phyloP scores from a whole-genome alignment of 441 rosid species.

The Raphanus hybrid region DNA sequence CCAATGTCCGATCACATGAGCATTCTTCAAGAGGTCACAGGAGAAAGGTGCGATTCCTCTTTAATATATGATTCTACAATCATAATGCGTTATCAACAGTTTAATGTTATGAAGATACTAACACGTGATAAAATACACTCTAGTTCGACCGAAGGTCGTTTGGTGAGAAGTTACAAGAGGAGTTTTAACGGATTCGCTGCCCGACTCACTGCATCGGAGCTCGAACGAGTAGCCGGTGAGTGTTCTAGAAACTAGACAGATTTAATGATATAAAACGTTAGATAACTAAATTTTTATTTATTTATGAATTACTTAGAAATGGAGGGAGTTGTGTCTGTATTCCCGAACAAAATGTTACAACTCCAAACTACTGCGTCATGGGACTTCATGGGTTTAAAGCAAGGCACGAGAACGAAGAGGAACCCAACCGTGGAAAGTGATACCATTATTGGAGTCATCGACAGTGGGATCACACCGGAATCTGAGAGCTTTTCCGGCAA shows the following conservation, averaged over 20 bases:
- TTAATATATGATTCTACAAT: background rate
- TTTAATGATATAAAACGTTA: background rate
- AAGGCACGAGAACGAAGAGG: conserved; percentile 1
- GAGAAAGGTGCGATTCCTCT: conserved; percentile 37
- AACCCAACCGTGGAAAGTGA: conserved; percentile 40
- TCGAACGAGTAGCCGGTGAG: background rate
- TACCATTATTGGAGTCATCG: conserved; percentile 48
- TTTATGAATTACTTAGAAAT: conserved; percentile 36
- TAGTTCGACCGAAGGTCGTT: conserved; percentile 37
- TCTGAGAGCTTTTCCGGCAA: conserved; percentile 47
- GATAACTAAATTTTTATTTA: background rate
- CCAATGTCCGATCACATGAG: conserved; percentile 46
- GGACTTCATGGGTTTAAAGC: conserved; percentile 55
- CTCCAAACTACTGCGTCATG: conserved; percentile 61
- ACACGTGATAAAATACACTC: background rate
- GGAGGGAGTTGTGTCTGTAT: conserved; percentile 53
- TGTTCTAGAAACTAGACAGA: background rate
- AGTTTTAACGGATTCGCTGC: conserved; percentile 38
- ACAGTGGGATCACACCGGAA: conserved; percentile 57
- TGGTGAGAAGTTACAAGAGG: conserved; percentile 56
- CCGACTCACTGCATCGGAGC: conserved; percentile 19
- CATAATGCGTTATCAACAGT: background rate
- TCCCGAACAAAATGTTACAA: conserved; percentile 48
- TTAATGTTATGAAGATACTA: background rate
- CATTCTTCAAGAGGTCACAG: conserved; percentile 42